These are phyloP conservation scores for Erythrobasidium yunnanense DNA, from an alignment of 768 basidiomycete species.

Conservation along the genomic window DNA sequence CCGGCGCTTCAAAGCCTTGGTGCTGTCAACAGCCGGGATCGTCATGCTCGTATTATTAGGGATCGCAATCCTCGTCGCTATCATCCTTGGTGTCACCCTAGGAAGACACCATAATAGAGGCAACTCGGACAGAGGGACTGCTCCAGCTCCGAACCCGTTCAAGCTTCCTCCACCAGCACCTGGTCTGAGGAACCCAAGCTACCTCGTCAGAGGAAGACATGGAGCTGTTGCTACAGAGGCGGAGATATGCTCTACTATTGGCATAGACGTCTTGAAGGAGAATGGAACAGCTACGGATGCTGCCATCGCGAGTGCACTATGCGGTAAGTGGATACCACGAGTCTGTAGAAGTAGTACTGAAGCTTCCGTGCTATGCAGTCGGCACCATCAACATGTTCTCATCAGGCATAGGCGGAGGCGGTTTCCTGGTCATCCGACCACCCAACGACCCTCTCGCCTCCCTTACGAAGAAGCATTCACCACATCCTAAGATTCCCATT, in stretches of 20 bases:
- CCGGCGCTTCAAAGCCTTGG: not conserved
- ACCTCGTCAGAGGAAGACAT: constrained; percentile 53
- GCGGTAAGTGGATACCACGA: constrained; percentile 40
- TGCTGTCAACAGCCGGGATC: not conserved
- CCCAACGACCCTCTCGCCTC: constrained; percentile 42
- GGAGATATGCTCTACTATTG: constrained; percentile 70
- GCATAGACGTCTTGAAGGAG: constrained; percentile 51
- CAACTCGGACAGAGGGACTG: not conserved
- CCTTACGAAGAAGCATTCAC: constrained; percentile 16
- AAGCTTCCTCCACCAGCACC: constrained; percentile 34
- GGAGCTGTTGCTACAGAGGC: constrained; percentile 90
- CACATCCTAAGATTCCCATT: constrained; percentile 21
- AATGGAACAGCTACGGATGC: constrained; percentile 91
- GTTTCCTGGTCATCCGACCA: constrained; percentile 71
- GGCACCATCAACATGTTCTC: constrained; percentile 72
- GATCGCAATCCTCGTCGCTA: not conserved
- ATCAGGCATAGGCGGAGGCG: constrained; percentile 51
- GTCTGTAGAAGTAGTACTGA: not conserved
- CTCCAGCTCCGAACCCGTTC: constrained; percentile 1
- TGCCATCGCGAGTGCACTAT: constrained; percentile 65
- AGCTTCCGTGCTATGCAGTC: constrained; percentile 29
- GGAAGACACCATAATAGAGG: not conserved
- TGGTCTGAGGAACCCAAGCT: constrained; percentile 49
- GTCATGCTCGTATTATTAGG: constrained; percentile 1
- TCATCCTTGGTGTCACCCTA: not conserved